Evolutionary conservation across 441 rosid genomes (phyloP).

Genomic region (Bruguiera hainesii): DNA sequence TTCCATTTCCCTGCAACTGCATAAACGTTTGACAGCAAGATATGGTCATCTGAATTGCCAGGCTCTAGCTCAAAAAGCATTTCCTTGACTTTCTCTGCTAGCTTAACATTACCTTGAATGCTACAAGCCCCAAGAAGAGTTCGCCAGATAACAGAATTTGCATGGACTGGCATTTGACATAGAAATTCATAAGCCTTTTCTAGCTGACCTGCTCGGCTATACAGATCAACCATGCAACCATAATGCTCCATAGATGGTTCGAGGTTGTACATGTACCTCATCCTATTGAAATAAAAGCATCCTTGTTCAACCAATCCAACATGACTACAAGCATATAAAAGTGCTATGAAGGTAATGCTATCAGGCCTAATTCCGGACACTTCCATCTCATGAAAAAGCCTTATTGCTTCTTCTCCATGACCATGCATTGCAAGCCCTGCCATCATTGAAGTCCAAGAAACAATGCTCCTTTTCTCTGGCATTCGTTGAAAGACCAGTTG

Average conservation of each 20-base stretch:
- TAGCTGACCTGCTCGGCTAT: conserved; percentile 73
- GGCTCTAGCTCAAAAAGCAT: conserved; percentile 62
- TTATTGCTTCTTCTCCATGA: conserved; percentile 60
- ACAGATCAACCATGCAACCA: conserved; percentile 88
- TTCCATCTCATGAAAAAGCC: conserved; percentile 58
- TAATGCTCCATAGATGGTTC: conserved; percentile 72
- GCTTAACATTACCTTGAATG: conserved; percentile 59
- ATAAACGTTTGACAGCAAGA: conserved; percentile 46
- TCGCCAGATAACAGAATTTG: conserved; percentile 67
- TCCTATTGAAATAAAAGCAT: conserved; percentile 45
- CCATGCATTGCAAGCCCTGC: conserved; percentile 70
- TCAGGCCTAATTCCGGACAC: conserved; percentile 54
- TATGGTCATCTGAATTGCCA: too few relatives aligned
- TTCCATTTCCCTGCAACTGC: conserved; percentile 79
- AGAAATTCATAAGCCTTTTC: conserved; percentile 59
- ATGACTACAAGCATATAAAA: conserved; percentile 86
- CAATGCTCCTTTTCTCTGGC: conserved; percentile 40
- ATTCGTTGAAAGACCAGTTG: conserved; percentile 49
- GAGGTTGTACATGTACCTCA: conserved; percentile 49
- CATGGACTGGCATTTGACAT: conserved; percentile 55
- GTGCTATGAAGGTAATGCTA: conserved; percentile 47
- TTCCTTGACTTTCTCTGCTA: conserved; percentile 57
- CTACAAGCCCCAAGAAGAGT: conserved; percentile 90
- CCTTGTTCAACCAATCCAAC: conserved; percentile 72
- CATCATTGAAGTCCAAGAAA: conserved; percentile 86